Evolutionary conservation across 371 early-diverging fungal species (phyloP), one percentile per base, ranked within the genome.

Genomic region (Nematocida parisii): DNA sequence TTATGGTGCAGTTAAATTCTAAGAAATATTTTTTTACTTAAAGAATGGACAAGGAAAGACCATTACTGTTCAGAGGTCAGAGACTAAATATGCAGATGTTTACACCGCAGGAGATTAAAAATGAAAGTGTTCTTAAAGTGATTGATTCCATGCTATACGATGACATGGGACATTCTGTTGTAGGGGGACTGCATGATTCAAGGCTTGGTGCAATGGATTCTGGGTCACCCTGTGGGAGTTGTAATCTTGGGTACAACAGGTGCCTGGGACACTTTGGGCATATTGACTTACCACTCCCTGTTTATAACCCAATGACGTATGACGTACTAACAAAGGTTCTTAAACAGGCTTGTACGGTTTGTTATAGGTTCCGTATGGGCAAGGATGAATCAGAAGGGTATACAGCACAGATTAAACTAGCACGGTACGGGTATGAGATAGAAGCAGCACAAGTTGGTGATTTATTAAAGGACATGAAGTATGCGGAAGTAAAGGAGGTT

Each of bases 101-200:
- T 15, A 90, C 91, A 74, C 87, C 93, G 0, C 90, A 92, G n/a
- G 95, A 98, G 85, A 90, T 97, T 72, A 90, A 91, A 82, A 90
- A 91, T 86, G 91, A 95, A 82, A 95, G 96, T 13, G 95, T 94
- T 27, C 93, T 93, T 87, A 91, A 92, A 83, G 91, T 98, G 82
- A 90, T 91, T 61, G 92, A 92, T 84, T 93, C 96, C 0, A 87
- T 89, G n/a, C 85, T 93, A 42, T 92, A 96, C 84, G 97, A 98
- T 89, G 89, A 90, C 24, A 88, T 95, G 55, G 92, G 91, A 58
- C 92, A 95, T 77, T 96, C 98, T 9, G 92, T 91, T 0, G 89
- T 88, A 70, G 92, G 94, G 67, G 97, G 98, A 81, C 89, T 97
- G 27, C 95, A 96, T 84, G 98, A 98, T 89, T 90, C 92, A 56